phyloP scores from a whole-genome alignment of 495 filamentous ascomycete species.

The Neurospora sp. region DNA sequence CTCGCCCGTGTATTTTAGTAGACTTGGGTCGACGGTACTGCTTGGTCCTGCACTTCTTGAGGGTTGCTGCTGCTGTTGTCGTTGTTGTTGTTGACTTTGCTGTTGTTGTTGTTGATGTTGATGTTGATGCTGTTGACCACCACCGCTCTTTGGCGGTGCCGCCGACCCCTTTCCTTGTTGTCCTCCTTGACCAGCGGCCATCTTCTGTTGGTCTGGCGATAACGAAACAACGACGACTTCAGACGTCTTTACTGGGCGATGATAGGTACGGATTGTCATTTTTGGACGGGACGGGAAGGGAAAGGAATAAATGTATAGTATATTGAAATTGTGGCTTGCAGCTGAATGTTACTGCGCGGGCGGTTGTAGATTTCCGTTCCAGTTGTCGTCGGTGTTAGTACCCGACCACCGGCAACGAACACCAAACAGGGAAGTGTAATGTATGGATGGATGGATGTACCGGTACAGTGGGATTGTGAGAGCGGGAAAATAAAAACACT shows the following conservation, averaged over 20 bases:
- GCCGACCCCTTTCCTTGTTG: neutral
- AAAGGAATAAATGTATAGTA: neutral
- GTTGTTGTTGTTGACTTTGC: neutral
- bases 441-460: neutral
- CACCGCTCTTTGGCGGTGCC: neutral
- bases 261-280: neutral
- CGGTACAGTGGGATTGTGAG: neutral
- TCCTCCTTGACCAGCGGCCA: neutral
- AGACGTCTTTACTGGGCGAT: neutral
- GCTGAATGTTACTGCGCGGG: neutral
- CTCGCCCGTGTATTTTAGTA: neutral
- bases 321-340: neutral
- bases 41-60: neutral
- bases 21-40: neutral
- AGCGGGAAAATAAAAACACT: neutral
- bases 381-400: neutral
- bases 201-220: neutral
- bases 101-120: neutral
- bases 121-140: neutral
- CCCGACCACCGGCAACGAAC: neutral
- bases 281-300: neutral
- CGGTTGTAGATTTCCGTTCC: neutral
- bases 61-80: neutral
- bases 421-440: neutral
- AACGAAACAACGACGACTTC: neutral